Evolutionary conservation across 768 basidiomycete genomes (phyloP).

Genomic region (Leccinum disarticulatum): DNA sequence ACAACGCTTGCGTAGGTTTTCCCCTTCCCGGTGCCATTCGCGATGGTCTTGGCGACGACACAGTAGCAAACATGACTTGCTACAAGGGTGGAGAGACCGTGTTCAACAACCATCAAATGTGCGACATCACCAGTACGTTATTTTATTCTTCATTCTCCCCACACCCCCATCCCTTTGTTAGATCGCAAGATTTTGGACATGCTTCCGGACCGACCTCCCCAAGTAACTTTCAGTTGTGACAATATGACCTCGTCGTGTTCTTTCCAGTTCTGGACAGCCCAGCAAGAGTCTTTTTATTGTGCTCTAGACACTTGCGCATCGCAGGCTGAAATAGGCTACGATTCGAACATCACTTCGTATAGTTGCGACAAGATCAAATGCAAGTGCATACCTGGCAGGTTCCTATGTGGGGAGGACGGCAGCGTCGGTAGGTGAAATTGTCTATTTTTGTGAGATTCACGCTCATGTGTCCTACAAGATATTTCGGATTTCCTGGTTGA

Average conservation of each 20-base stretch:
- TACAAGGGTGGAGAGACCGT: constrained; percentile 92
- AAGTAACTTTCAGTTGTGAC: constrained; percentile 95
- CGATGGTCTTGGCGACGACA: constrained; percentile 40
- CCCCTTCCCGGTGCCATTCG: constrained; percentile 52
- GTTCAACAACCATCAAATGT: constrained; percentile 96
- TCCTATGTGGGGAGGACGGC: constrained; percentile 94
- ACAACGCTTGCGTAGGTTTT: constrained; percentile 79
- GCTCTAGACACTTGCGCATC: constrained; percentile 70
- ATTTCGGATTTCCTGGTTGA: constrained; percentile 91
- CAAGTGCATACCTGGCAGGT: constrained; percentile 88
- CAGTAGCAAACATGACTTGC: constrained; percentile 77
- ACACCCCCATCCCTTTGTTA: constrained; percentile 30
- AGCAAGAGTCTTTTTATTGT: constrained; percentile 96
- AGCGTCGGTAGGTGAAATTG: constrained; percentile 70
- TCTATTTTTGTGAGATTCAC: background rate
- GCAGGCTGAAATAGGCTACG: constrained; percentile 46
- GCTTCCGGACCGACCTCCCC: constrained; percentile 87
- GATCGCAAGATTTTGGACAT: constrained; percentile 94
- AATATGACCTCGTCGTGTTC: constrained; percentile 61
- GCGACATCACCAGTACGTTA: constrained; percentile 91
- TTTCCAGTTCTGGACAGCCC: constrained; percentile 98
- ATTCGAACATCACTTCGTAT: constrained; percentile 73
- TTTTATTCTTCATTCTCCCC: background rate
- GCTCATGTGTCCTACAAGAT: constrained; percentile 40
- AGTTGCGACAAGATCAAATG: constrained; percentile 84